These are phyloP conservation scores for Ogataea pignaliae DNA, from an alignment of 805 yeast genomes.

Conservation along the genomic window DNA sequence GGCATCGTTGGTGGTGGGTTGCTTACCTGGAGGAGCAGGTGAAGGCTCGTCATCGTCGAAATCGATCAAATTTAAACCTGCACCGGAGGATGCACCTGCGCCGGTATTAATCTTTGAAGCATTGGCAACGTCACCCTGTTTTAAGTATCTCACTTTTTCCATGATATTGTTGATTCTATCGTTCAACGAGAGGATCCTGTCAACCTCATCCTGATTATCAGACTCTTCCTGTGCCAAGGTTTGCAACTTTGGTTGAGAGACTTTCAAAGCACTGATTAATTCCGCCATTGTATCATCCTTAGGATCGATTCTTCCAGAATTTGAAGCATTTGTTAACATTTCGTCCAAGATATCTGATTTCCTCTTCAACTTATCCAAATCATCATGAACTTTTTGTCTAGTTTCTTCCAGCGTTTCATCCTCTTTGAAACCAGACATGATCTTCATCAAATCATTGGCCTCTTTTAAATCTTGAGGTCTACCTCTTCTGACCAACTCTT, in stretches of 20 bases:
- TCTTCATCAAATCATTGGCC: slow-evolving; percentile 94
- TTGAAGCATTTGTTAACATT: slow-evolving; percentile 59
- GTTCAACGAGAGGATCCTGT: slow-evolving; percentile 61
- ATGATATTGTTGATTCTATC: slow-evolving; percentile 70
- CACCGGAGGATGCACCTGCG: slow-evolving; percentile 13
- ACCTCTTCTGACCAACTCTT: slow-evolving; percentile 92
- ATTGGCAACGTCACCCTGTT: slow-evolving; percentile 51
- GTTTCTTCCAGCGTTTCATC: slow-evolving; percentile 69
- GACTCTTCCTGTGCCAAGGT: slow-evolving; percentile 79
- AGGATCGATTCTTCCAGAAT: slow-evolving; percentile 35
- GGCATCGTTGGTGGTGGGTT: slow-evolving; percentile 32
- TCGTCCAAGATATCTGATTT: slow-evolving; percentile 86
- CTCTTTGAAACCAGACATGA: slow-evolving; percentile 96
- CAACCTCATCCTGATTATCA: slow-evolving; percentile 60
- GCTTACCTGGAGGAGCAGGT: slow-evolving; percentile 15
- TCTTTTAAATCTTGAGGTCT: slow-evolving; percentile 93
- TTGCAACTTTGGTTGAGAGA: slow-evolving; percentile 82
- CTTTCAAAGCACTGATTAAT: slow-evolving; percentile 70
- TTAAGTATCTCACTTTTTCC: slow-evolving; percentile 60
- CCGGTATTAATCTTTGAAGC: slow-evolving; percentile 43
- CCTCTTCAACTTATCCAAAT: slow-evolving; percentile 74
- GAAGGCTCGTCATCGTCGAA: slow-evolving; percentile 57
- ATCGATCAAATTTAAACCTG: slow-evolving; percentile 53
- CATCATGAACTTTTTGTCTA: slow-evolving; percentile 75
- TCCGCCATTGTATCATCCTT: slow-evolving; percentile 74